Base-by-base conservation (phyloP, 768 basidiomycete genomes). In the Termitomyces sp. region DNA sequence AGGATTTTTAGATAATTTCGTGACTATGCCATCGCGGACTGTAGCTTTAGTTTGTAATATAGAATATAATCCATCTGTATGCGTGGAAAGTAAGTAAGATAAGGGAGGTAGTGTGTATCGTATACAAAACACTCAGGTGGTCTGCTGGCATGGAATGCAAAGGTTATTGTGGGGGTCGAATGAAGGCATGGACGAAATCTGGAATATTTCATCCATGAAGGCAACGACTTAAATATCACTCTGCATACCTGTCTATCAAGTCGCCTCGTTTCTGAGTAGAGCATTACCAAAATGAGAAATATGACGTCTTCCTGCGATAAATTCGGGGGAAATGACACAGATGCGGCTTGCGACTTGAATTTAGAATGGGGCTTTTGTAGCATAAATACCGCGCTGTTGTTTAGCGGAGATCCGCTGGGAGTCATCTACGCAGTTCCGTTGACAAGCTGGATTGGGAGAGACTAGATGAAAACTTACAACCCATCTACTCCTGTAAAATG, bases 221-320 rank as follows among this genome's bases (percentile, higher is more conserved):
- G 13, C 20, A 15, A 51, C 16, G 20, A 36, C 22, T 36, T 15
- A 24, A 15, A 15, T 8, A 24, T 15, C 34, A 36, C 34, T 36
- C 15, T 24, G 24, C 55, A 1, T 22, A 56, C 55, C 36, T 34
- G 22, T 37, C 47, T 15, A n/a, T 58, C 48, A 5, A 51, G 49
- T 1, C 57, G 37, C 30, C 46, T 31, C 11, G 34, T 52, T 51
- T 53, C 57, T 13, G 57, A 58, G 30, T 58, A 58, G 20, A 58
- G 12, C 13, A 58, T 22, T 2, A 53, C 44, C 42, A 53, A 37
- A 20, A 58, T 49, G 13, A 58, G 51, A 45, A 58, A 58, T 33
- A 37, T n/a, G 7, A 30, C 16, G 24, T 58, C 50, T 34, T 51
- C 33, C 18, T 42, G 42, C 6, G 41, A 30, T n/a, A 53, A 22